Base-by-base conservation (phyloP, 148 eudicot species). In the Rhododendron ferrugineum region DNA sequence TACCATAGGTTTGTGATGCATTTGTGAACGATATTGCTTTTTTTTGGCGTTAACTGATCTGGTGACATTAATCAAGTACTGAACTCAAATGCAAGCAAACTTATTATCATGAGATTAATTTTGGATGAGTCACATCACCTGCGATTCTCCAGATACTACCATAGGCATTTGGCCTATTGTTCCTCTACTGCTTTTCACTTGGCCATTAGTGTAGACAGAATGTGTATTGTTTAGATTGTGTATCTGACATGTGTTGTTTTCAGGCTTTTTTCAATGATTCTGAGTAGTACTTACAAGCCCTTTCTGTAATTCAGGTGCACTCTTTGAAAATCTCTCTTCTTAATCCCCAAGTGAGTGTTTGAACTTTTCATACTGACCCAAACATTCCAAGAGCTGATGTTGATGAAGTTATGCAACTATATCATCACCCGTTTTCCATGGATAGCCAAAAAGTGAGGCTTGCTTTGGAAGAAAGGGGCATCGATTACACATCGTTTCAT, bases 401-500 rank as follows among this genome's bases (percentile, higher is more conserved):
- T 85, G 83, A 60, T 80, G 40, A 90, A 76, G 89, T 64, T 64
- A 97, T 97, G 99, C 99, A 97, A 91, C 88, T 97, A n/a, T 97
- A 95, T 84, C 99, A 97, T 90, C 98, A 95, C 88, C 98, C 98
- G 4, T 88, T 89, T 86, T 97, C 98, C 11, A 74, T 97, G 89
- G 94, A 97, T 88, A 95, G 99, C 95, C 99, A 95, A 91, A 97
- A 94, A 88, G 98, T 94, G 87, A 91, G 99, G 88, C 93, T 97
- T 79, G 98, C 95, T 47, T 86, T 97, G 87, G 99, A 96, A 87
- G 99, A 97, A 91, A 91, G 87, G 88, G 91, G 88, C 78, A 88
- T 95, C 68, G 99, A 97, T 87, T 97, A 95, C 86, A 97, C 99
- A 20, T 94, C 99, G 1, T 90, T 91, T 87, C 98, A 94, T 86